Percentiles rank a stretch among this genome's conserved stretches.
phyloP scores from a whole-genome alignment of 225 moss, liverwort and hornwort species.

The Straminergon stramineum region DNA sequence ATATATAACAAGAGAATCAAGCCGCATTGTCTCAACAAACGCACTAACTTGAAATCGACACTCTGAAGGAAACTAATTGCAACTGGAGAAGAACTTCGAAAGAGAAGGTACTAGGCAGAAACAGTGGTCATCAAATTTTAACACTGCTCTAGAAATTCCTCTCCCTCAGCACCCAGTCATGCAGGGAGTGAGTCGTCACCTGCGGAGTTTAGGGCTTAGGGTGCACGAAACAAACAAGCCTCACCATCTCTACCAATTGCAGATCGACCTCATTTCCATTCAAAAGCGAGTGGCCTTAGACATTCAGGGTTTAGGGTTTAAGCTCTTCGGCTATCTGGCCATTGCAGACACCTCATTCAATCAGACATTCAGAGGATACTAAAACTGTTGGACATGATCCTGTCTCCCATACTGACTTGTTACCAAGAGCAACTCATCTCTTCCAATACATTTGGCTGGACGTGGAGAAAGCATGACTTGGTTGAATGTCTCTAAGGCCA shows the following conservation, averaged over 20 bases:
- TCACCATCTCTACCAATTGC: neutral
- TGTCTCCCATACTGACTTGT: neutral
- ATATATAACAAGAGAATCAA: neutral
- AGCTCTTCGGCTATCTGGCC: neutral
- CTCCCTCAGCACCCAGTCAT: neutral
- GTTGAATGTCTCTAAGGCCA: neutral
- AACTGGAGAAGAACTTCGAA: neutral
- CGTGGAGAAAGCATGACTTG: neutral
- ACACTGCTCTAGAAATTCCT: neutral
- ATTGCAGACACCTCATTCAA: neutral
- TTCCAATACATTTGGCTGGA: neutral
- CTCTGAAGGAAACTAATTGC: neutral
- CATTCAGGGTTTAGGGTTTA: neutral
- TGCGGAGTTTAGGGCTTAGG: neutral
- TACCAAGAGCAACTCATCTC: neutral
- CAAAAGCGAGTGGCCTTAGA: neutral
- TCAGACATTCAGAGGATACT: neutral
- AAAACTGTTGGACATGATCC: neutral
- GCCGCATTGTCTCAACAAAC: neutral
- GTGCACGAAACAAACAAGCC: neutral
- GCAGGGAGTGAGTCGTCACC: neutral
- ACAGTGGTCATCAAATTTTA: neutral
- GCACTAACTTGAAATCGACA: neutral
- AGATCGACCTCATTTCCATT: neutral
- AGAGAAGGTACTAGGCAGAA: neutral